phyloP scores from a whole-genome alignment of 331 rosid species.

The Pyrus hybrid region DNA sequence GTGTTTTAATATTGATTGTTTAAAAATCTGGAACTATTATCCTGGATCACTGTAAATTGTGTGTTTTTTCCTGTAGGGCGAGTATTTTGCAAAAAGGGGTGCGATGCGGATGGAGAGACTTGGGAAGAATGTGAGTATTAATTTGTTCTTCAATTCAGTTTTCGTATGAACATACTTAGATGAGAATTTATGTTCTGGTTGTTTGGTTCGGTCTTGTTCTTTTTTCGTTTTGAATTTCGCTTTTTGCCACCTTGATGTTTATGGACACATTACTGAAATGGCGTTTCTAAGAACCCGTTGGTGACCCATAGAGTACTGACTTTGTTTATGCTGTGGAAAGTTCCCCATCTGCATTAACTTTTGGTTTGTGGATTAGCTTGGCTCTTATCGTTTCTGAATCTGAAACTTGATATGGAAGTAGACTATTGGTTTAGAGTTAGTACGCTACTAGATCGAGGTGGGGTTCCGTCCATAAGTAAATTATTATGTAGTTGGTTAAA shows the following conservation, averaged over 20 bases:
- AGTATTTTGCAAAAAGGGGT: slow-evolving; percentile 95
- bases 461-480: neutral
- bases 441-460: neutral
- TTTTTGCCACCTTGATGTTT: neutral
- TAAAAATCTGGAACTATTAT: neutral
- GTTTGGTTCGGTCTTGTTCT: neutral
- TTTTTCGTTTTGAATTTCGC: neutral
- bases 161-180: neutral
- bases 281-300: neutral
- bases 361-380: neutral
- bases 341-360: neutral
- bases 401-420: neutral
- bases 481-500: neutral
- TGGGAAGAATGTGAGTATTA: slow-evolving; percentile 77
- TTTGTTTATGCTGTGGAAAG: neutral
- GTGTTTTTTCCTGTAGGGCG: slow-evolving; percentile 50
- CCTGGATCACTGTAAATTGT: neutral
- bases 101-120: slow-evolving; percentile 61
- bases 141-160: neutral
- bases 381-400: neutral
- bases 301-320: neutral
- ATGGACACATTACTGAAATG: neutral
- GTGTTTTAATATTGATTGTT: neutral
- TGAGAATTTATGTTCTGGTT: neutral
- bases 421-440: neutral